Evolutionary conservation across 2,329 filamentous ascomycete genomes (phyloP).

Genomic region (Arachnomyces sp.): DNA sequence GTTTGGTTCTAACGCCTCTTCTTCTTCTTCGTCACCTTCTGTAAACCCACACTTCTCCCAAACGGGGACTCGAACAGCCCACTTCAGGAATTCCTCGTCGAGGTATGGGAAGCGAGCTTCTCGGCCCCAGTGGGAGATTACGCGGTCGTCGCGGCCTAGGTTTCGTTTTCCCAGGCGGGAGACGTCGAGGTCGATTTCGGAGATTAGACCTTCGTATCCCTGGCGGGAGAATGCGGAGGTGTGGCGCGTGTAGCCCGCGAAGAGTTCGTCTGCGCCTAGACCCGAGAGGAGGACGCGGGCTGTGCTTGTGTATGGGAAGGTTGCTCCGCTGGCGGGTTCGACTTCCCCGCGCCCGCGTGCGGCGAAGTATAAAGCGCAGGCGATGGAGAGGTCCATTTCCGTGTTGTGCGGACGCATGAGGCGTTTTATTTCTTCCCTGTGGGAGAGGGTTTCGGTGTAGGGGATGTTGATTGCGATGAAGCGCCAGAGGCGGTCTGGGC

Average conservation of each 20-base stretch:
- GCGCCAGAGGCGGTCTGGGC: constrained; percentile 67
- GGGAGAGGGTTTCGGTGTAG: constrained; percentile 63
- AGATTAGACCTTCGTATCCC: constrained; percentile 64
- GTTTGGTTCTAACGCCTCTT: constrained; percentile 57
- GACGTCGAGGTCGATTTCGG: constrained; percentile 81
- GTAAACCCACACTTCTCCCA: constrained; percentile 86
- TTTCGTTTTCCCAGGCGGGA: constrained; percentile 85
- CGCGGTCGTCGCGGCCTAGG: constrained; percentile 84
- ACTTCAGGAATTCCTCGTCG: constrained; percentile 77
- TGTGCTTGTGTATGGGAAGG: constrained; percentile 53
- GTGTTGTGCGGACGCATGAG: constrained; percentile 92
- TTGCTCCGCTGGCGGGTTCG: constrained; percentile 6
- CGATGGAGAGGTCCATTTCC: constrained; percentile 97
- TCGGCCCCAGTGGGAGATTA: constrained; percentile 79
- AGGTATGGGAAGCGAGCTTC: constrained; percentile 88
- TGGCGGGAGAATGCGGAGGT: constrained; percentile 62
- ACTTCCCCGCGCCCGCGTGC: constrained; percentile 61
- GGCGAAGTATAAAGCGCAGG: constrained; percentile 89
- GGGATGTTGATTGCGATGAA: constrained; percentile 76
- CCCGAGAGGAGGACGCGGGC: constrained; percentile 85
- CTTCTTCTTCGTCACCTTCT: constrained; percentile 15
- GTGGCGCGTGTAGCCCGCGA: constrained; percentile 87
- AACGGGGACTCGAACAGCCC: constrained; percentile 66
- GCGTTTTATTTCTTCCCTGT: constrained; percentile 61
- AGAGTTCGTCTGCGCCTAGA: constrained; percentile 90